Base-by-base conservation (phyloP, 2,329 filamentous ascomycete species). In the Drechslerella dactyloides region DNA sequence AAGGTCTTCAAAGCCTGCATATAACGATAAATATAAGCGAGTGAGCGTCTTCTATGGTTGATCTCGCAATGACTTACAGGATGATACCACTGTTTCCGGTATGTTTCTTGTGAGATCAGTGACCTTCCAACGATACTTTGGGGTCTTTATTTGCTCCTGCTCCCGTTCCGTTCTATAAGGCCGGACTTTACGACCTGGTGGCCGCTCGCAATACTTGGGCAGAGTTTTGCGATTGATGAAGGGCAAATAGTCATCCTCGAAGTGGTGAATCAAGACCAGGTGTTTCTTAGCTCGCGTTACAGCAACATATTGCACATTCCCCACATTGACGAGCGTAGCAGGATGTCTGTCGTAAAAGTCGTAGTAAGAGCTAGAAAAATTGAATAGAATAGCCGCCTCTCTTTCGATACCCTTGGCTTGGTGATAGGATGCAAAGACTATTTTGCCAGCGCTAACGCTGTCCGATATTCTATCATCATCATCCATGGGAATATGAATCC, bases 381-480 rank as follows among this genome's bases (percentile, higher is more conserved):
- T 57, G 51, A 72, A 73, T 11, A 74, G 27, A 11, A 74, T 56
- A 3, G 57, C 74, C 1, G 69, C 74, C 35, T 74, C 62, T 50
- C 74, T 69, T 52, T 75, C 74, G 4, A 74, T 74, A 13, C 74
- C 74, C n/a, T 75, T 75, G n/a, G 65, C 59, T 58, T 75, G 73
- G 33, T 75, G 74, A 33, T 69, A 74, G 11, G 69, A 74, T 15
- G 57, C 66, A 55, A 74, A 44, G 3, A 64, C 17, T 13, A 75
- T 61, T 27, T 75, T 75, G 8, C 69, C 61, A 8, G 46, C 53
- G 15, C 60, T 52, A n/a, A 69, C 40, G 27, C 21, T 60, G 8
- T 69, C 63, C 1, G 58, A 42, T 21, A 64, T 44, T 2, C 51
- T 33, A 15, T 62, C 59, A 11, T 58, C 56, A 33, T 74, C 73